Base-by-base conservation (phyloP, 441 rosid species). In the Rhodomyrtus psidioides region DNA sequence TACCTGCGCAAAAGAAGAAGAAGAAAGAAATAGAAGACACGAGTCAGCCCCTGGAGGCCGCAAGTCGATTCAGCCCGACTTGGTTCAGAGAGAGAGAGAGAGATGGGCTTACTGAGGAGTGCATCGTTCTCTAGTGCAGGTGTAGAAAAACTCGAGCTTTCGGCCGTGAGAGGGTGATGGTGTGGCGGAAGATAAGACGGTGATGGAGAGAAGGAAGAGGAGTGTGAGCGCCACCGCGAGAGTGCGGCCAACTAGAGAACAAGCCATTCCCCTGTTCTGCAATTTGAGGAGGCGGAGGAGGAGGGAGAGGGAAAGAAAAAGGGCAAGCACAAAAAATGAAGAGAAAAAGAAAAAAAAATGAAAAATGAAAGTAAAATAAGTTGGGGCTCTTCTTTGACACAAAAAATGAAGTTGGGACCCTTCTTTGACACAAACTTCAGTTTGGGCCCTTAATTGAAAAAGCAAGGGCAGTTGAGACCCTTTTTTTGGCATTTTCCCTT, bases 91-190 rank as follows among this genome's bases (percentile, higher is more conserved):
- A 39, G 9, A 5, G 62, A 85, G 30, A 30, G 44, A 21, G 83
- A 17, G 59, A 27, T 12, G 16, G 49, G 30, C 79, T 89, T 92
- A 95, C 98, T 93, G 95, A 6, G 98, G 95, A 84, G 98, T 94
- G 95, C 99, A 96, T 89, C 94, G 88, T 90, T 94, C 98, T 90
- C 93, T 89, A 88, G 89, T 84, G 91, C 99, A 88, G 3, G 94
- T 87, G 93, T 92, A 95, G 84, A 92, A 83, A 85, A 93, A 92
- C 2, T 92, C 96, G 58, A 96, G 93, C 75, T 65, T 65, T 65
- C 93, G 85, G 12, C 82, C 76, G 58, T 79, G 46, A 13, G 79
- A 70, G 39, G 90, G 39, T 42, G 91, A 84, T n/a, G 85, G 81
- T 44, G 91, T 59, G 58, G 83, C 85, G 46, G 75, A n/a, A 62